Evolutionary conservation across 2,329 filamentous ascomycete species (phyloP), one percentile per base, ranked within the genome.

Genomic region (Claviceps cyperi): DNA sequence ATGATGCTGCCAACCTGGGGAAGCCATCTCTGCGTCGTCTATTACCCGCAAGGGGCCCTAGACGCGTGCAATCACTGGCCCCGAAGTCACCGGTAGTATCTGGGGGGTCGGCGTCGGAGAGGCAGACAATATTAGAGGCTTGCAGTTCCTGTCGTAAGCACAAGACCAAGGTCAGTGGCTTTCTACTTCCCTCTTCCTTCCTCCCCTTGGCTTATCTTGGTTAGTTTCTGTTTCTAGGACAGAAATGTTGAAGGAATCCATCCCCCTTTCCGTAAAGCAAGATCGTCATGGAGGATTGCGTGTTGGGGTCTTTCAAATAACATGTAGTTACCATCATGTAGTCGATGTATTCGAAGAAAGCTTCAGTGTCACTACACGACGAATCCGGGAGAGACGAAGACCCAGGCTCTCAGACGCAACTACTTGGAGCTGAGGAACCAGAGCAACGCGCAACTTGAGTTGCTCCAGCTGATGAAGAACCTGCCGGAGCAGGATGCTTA

Each of bases 401-500:
- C 41, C 4, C 56, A 59, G 19, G 59, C 58, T 2, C 19, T 61
- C 24, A 51, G 36, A 21, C 49, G 52, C 13, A 46, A 48, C 3
- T 50, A 52, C 5, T 14, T 22, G 11, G 24, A 49, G 13, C 41
- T 57, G 19, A 43, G 21, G 17, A 38, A 47, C 14, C 43, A 40
- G 37, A 38, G 49, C 0, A 35, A 41, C 1, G 28, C 48, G 3
- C 50, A 58, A 7, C 52, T 56, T 7, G 58, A 62, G 8, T 28
- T 62, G 0, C 11, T 60, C 5, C 44, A 54, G 0, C 21, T 59
- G 0, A 24, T 62, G 4, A 54, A 15, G 22, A 51, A 21, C 3
- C 35, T 59, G 1, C 56, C 60, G 0, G 53, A 65, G 1, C 37
- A 51, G 5, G 66, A 69, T 15, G 66, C 67, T 19, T 52, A 58